Evolutionary conservation across 164 flowering plant genomes (phyloP).

Genomic region (Annona cherimola): DNA sequence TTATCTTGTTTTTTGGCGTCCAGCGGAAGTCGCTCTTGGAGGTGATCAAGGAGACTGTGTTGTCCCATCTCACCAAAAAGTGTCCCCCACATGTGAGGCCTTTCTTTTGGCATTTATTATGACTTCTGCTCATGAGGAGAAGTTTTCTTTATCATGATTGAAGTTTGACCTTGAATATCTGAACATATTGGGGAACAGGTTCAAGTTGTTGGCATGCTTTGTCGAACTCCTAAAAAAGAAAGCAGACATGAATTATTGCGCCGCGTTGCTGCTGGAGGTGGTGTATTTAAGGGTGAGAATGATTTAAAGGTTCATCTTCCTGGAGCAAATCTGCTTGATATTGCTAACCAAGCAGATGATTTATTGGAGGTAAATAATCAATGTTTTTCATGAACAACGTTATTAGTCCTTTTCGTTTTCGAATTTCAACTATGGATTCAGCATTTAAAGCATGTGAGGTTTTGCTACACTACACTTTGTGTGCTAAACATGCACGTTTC

Average conservation of each 20-base stretch:
- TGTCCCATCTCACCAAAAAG: slow-evolving; percentile 84
- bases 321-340: slow-evolving; percentile 91
- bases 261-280: slow-evolving; percentile 97
- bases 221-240: slow-evolving; percentile 82
- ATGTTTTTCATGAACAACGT: background rate
- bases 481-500: background rate
- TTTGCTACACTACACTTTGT: background rate
- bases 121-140: background rate
- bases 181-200: slow-evolving; percentile 36
- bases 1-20: background rate
- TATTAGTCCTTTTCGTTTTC: background rate
- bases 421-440: background rate
- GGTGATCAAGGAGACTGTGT: slow-evolving; percentile 84
- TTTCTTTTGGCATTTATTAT: slow-evolving; percentile 4
- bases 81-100: slow-evolving; percentile 90
- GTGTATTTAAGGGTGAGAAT: slow-evolving; percentile 59
- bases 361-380: slow-evolving; percentile 59
- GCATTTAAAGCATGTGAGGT: slow-evolving; percentile 2
- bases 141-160: background rate
- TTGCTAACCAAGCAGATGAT: slow-evolving; percentile 98
- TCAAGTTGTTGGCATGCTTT: slow-evolving; percentile 90
- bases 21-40: slow-evolving; percentile 85
- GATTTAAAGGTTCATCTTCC: slow-evolving; percentile 88
- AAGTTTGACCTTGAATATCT: background rate
- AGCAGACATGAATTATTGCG: slow-evolving; percentile 89